Conservation (phyloP, 176 grass and related monocot genomes). For the Aegilops speltoides region DNA sequence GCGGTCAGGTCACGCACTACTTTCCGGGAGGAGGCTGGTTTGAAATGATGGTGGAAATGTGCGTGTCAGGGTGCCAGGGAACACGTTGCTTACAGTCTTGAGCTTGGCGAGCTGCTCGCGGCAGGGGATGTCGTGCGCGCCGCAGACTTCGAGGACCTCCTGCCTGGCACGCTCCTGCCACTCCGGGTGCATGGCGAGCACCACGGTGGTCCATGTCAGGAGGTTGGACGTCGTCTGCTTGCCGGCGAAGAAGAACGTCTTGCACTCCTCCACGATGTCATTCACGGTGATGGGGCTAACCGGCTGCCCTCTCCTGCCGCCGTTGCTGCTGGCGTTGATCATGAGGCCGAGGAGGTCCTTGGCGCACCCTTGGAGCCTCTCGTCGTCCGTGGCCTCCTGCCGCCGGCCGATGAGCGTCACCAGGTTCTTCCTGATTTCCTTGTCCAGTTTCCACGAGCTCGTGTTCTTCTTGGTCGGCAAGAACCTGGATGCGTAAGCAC, state of each 20-base stretch:
- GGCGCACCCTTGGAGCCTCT: slow-evolving; percentile 42
- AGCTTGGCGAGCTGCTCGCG: slow-evolving; percentile 85
- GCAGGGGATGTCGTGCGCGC: slow-evolving; percentile 50
- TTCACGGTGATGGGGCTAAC: slow-evolving; percentile 66
- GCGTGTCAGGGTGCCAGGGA: neutral
- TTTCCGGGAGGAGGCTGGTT: neutral
- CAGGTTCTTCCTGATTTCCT: slow-evolving; percentile 88
- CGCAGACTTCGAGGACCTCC: slow-evolving; percentile 92
- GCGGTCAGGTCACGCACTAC: slow-evolving; percentile 19
- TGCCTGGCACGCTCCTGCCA: slow-evolving; percentile 87
- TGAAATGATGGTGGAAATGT: neutral
- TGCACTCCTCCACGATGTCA: slow-evolving; percentile 97
- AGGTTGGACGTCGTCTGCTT: slow-evolving; percentile 98
- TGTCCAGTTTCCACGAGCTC: slow-evolving; percentile 93
- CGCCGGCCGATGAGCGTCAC: slow-evolving; percentile 64
- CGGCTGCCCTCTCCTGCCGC: slow-evolving; percentile 17
- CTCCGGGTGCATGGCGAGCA: slow-evolving; percentile 94
- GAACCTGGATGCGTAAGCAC: slow-evolving; percentile 45
- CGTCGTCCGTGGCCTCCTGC: slow-evolving; percentile 37
- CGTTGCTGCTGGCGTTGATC: slow-evolving; percentile 54
- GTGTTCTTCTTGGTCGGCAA: slow-evolving; percentile 97
- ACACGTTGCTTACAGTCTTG: slow-evolving; percentile 61
- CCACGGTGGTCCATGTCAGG: slow-evolving; percentile 86
- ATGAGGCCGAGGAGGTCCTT: slow-evolving; percentile 85
- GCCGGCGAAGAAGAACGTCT: slow-evolving; percentile 95